These are phyloP conservation scores for Malus domestica DNA, from an alignment of 306 rosid species.

Conservation along the genomic window ASM211411v1 NC_041793.1:19758001-19758500, in stretches of 20 bases:
- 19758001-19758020: slow-evolving; percentile 6
- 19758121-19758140: too few species aligned
- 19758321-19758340: not conserved
- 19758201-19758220: fast-evolving
- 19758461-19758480: not conserved
- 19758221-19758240: too few species aligned
- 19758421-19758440: not conserved
- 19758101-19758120: fast-evolving
- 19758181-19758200: too few species aligned
- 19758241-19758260: slow-evolving; percentile 10
- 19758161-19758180: fast-evolving
- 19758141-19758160: too few species aligned
- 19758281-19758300: slow-evolving; percentile 26
- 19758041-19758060: not conserved
- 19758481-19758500: too few species aligned
- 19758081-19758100: fast-evolving
- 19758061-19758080: fast-evolving
- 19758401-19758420: not conserved
- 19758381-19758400: not conserved
- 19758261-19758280: slow-evolving; percentile 18
- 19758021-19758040: slow-evolving; percentile 11
- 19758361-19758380: not conserved
- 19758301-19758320: not conserved
- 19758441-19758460: not conserved
- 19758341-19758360: not conserved